A percentile compares a stretch with the other conserved stretches of the same genome.
phyloP scores from a whole-genome alignment of 2,329 filamentous ascomycete species.

The Colletotrichum nymphaeae region DNA sequence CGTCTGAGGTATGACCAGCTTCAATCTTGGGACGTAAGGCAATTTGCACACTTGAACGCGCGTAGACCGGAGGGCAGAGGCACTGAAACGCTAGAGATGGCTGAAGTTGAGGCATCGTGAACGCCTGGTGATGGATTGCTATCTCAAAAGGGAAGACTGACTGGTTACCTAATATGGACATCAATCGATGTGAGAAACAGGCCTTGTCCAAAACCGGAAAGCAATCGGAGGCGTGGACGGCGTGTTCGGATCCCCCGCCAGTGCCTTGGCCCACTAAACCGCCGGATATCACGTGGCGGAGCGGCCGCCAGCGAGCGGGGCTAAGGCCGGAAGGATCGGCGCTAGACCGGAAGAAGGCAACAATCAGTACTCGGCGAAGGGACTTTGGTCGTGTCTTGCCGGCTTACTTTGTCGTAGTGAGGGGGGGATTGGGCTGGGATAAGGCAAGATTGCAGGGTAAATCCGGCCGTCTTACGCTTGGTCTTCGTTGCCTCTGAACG shows the following conservation, averaged over 20 bases:
- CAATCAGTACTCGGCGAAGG: conserved; percentile 7
- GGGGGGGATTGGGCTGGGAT: background rate
- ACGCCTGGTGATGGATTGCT: background rate
- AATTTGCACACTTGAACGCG: background rate
- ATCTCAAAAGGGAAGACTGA: background rate
- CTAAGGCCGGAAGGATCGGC: background rate
- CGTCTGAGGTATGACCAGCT: background rate
- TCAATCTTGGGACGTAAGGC: background rate
- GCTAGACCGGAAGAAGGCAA: conserved; percentile 28
- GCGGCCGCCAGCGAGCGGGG: too few species aligned
- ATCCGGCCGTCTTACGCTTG: background rate
- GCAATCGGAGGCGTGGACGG: background rate
- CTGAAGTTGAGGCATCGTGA: background rate
- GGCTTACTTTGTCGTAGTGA: background rate
- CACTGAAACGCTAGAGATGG: background rate
- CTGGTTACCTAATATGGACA: background rate
- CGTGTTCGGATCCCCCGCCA: background rate
- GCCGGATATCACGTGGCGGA: background rate
- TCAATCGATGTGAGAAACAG: background rate
- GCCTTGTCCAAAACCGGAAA: background rate
- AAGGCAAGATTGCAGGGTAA: background rate
- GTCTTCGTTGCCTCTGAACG: background rate
- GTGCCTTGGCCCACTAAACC: background rate
- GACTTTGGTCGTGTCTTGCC: background rate
- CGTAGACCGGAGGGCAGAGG: background rate